These are phyloP conservation scores for Raffaelea albimanens DNA, from an alignment of 2,329 filamentous ascomycete genomes.

Conservation along the genomic window DNA sequence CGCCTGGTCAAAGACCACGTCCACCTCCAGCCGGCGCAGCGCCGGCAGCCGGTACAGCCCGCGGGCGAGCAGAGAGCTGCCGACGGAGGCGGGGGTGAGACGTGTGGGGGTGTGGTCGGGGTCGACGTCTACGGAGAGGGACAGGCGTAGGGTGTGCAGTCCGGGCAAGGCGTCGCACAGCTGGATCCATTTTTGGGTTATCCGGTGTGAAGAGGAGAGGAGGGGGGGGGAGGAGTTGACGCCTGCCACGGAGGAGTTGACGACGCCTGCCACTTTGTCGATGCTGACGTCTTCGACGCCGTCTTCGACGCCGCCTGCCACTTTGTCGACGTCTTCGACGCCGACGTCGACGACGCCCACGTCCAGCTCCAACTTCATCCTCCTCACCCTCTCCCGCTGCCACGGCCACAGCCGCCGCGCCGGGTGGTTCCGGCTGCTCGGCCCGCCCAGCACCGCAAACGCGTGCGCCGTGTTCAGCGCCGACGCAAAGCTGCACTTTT, in stretches of 20 bases:
- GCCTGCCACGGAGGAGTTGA: neutral
- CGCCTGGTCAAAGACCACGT: slow-evolving; percentile 23
- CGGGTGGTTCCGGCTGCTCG: neutral
- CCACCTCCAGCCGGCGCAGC: slow-evolving; percentile 30
- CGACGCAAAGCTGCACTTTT: slow-evolving; percentile 32
- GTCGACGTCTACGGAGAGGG: slow-evolving; percentile 18
- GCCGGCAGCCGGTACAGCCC: slow-evolving; percentile 22
- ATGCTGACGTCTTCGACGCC: neutral
- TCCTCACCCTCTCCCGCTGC: slow-evolving; percentile 32
- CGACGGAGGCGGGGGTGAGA: slow-evolving; percentile 12
- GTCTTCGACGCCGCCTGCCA: neutral
- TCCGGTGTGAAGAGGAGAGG: slow-evolving; percentile 1
- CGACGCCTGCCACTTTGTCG: slow-evolving; percentile 8
- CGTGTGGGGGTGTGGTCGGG: no score
- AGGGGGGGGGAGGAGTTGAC: neutral
- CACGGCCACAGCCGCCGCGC: slow-evolving; percentile 23
- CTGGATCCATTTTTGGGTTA: slow-evolving; percentile 22
- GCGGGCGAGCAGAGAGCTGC: slow-evolving; percentile 14
- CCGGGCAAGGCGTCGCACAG: slow-evolving; percentile 27
- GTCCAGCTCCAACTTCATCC: slow-evolving; percentile 33
- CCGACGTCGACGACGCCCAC: slow-evolving; percentile 27
- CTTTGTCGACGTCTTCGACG: neutral
- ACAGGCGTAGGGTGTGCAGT: slow-evolving; percentile 29
- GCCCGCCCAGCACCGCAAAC: slow-evolving; percentile 15
- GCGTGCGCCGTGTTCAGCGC: slow-evolving; percentile 30